Percentiles rank a stretch among this genome's conserved stretches.
Conservation (phyloP, 2,329 filamentous ascomycete species). For the Fusarium bulbicola region DNA sequence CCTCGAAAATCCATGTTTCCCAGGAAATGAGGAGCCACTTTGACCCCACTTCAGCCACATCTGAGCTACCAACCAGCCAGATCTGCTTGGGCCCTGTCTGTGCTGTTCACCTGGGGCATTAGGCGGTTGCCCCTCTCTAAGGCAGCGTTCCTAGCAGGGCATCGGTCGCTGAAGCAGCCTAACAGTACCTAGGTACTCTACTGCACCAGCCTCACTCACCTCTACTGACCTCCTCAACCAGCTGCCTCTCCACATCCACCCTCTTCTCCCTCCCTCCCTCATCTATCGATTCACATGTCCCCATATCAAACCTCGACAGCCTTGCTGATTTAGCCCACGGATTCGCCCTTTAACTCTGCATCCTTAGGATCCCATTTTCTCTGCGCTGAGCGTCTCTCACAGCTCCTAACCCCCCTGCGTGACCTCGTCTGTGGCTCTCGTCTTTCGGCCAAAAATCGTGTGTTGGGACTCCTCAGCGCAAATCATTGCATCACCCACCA, state of each 20-base stretch:
- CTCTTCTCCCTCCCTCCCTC: conserved; percentile 39
- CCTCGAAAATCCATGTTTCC: conserved; percentile 10
- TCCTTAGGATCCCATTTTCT: conserved; percentile 15
- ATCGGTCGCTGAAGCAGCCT: conserved; percentile 11
- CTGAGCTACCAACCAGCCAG: background rate
- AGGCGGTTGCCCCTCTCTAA: conserved; percentile 15
- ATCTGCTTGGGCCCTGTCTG: background rate
- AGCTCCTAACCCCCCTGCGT: conserved; percentile 3
- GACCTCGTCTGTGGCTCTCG: conserved; percentile 21
- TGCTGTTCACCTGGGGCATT: background rate
- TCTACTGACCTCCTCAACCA: background rate
- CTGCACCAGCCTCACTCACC: conserved; percentile 20
- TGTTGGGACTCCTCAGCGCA: conserved; percentile 45
- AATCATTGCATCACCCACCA: conserved; percentile 47
- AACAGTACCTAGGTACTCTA: background rate
- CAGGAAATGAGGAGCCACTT: conserved; percentile 29
- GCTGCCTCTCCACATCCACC: conserved; percentile 34
- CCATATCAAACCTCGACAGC: conserved; percentile 22
- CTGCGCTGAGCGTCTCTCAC: conserved; percentile 27
- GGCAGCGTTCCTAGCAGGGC: conserved; percentile 12
- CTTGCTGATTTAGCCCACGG: conserved; percentile 33
- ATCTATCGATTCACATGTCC: conserved; percentile 42
- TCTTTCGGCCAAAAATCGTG: conserved; percentile 41
- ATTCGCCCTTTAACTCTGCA: conserved; percentile 24
- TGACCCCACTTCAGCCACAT: conserved; percentile 34